Evolutionary conservation across 2,329 filamentous ascomycete genomes (phyloP).

Genomic region (Diplodia corticola): DNA sequence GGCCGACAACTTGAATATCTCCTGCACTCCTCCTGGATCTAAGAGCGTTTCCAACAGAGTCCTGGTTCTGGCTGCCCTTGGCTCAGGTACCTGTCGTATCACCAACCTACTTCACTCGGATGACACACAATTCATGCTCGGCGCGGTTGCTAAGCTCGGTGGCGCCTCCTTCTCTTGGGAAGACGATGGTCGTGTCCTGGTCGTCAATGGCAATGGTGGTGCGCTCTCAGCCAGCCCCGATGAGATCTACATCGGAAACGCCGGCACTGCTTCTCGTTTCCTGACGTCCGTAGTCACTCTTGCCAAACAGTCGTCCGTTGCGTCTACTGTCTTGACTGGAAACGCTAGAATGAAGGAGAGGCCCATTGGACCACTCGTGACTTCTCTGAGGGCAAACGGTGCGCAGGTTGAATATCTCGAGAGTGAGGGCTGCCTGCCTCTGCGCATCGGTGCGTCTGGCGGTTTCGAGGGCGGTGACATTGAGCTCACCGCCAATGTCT

Average conservation of each 20-base stretch:
- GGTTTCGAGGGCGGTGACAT: constrained; percentile 72
- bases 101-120: constrained; percentile 94
- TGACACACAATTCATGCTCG: constrained; percentile 95
- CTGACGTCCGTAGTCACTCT: constrained; percentile 88
- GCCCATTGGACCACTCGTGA: constrained; percentile 89
- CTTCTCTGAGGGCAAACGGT: constrained; percentile 83
- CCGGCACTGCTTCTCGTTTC: constrained; percentile 93
- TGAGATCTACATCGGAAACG: constrained; percentile 90
- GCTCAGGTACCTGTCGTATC: constrained; percentile 80
- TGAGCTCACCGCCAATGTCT: constrained; percentile 89
- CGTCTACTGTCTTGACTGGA: constrained; percentile 80
- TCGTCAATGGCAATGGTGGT: constrained; percentile 89
- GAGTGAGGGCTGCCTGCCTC: constrained; percentile 76
- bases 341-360: constrained; percentile 96
- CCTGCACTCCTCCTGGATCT: constrained; percentile 86
- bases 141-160: constrained; percentile 79
- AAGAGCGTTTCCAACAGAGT: constrained; percentile 98
- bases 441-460: constrained; percentile 69
- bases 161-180: constrained; percentile 93
- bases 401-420: constrained; percentile 85
- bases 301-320: constrained; percentile 64
- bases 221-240: constrained; percentile 72
- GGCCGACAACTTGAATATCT: constrained; percentile 63
- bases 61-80: constrained; percentile 88
- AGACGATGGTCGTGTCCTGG: constrained; percentile 85